Evolutionary conservation across 2,329 filamentous ascomycete species (phyloP), one percentile per base, ranked within the genome.

Genomic region (Cladosporium sp.): DNA sequence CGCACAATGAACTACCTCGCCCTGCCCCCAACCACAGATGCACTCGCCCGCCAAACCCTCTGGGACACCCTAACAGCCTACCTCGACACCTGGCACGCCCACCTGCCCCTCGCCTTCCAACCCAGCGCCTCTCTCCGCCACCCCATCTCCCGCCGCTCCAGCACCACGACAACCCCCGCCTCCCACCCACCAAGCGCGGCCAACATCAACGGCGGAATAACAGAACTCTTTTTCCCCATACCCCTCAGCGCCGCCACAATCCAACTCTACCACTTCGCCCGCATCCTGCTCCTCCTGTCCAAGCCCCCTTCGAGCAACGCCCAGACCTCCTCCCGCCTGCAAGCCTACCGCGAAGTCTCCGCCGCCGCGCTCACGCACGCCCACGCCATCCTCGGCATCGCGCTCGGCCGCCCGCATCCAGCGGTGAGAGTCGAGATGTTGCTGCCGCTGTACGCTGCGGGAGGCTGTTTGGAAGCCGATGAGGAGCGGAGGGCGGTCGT

Each of bases 1-100:
- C 88, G 88, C 67, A 83, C 89, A 2, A 84, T 88, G 65, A 90
- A 90, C 72, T 88, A 85, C 70, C 82, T 88, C 64, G 86, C 83
- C 79, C 80, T 5, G 83, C 83, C 2, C 84, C 86, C 63, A 80
- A 82, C 49, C 26, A 44, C 40, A 68, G 68, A 1, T 11, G 75
- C 84, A 1, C 78, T 73, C 2, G 65, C 70, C 18, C 74, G 75
- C 75, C 66, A 76, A 75, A 64, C 70, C 72, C 66, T 78, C 69
- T 88, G 86, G 86, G 76, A 82, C 31, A 78, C 81, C 60, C 76
- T 89, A 4, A 81, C 82, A 66, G 79, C 80, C n/a, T 85, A 88
- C 68, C 82, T 89, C 58, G 83, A 88, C 67, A 77, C 81, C 31
- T 89, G 86, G 87, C 81, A 85, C 70, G 80, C 80, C 49, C 83